phyloP scores from a whole-genome alignment of 2,329 filamentous ascomycete species.

The Lecanicillium sp. region DNA sequence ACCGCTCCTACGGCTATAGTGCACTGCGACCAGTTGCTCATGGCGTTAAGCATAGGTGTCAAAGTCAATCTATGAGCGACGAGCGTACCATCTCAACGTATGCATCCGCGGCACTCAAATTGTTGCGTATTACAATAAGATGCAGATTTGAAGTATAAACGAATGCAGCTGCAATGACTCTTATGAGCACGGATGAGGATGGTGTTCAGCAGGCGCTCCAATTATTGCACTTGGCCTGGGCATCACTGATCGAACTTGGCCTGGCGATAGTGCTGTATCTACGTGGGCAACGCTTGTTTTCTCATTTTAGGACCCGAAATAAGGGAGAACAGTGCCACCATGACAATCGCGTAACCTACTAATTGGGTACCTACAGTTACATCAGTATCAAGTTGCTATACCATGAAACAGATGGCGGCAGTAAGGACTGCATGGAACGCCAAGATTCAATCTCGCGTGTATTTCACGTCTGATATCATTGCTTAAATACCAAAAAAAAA shows the following conservation, averaged over 20 bases:
- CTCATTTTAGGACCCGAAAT: slow-evolving; percentile 3
- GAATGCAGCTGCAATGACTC: slow-evolving; percentile 5
- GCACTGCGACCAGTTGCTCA: background rate
- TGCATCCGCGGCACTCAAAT: background rate
- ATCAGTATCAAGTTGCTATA: background rate
- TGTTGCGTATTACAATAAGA: slow-evolving; percentile 4
- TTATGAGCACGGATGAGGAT: slow-evolving; percentile 2
- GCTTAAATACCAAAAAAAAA: too few relatives aligned
- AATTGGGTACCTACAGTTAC: slow-evolving; percentile 1
- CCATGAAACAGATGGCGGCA: slow-evolving; percentile 2
- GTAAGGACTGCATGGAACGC: slow-evolving; percentile 8
- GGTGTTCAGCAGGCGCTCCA: background rate
- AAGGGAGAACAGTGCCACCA: background rate
- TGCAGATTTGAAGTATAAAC: background rate
- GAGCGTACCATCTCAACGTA: background rate
- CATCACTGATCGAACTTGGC: too few relatives aligned
- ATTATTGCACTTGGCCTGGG: slow-evolving; percentile 7
- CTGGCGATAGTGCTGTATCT: slow-evolving; percentile 1
- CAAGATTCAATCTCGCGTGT: slow-evolving; percentile 1
- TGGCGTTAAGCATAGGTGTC: background rate
- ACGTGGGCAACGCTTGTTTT: slow-evolving; percentile 6
- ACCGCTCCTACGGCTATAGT: background rate
- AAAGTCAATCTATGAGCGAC: background rate
- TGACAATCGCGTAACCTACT: background rate
- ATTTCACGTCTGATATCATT: slow-evolving; percentile 1